Evolutionary conservation across 371 early-diverging fungal species (phyloP).

Genomic region (Coemansia sp.): DNA sequence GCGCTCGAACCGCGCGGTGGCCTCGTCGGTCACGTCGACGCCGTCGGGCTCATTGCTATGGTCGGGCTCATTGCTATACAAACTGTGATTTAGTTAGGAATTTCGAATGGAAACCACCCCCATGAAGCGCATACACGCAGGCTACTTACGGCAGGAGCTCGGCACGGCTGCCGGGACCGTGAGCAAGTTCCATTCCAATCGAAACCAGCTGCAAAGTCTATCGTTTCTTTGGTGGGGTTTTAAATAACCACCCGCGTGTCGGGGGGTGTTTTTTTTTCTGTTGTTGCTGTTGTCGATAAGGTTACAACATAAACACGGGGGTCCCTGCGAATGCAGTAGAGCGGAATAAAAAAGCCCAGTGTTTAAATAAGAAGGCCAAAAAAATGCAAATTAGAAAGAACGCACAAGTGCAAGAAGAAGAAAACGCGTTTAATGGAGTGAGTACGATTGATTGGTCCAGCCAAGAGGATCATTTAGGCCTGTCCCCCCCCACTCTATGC

Average conservation of each 20-base stretch:
- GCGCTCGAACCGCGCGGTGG: conserved; percentile 34
- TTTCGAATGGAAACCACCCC: background rate
- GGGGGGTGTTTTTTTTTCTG: no score
- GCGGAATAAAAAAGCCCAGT: no score
- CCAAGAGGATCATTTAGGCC: no score
- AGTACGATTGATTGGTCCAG: no score
- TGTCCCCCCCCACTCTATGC: no score
- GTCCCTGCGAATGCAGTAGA: conserved; percentile 12
- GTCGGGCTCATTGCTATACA: background rate
- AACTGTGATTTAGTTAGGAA: background rate
- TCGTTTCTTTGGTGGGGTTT: no score
- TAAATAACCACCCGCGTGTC: no score
- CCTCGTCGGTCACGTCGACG: conserved; percentile 35
- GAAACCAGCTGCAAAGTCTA: background rate
- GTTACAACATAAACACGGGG: no score
- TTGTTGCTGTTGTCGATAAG: no score
- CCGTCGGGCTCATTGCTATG: conserved; percentile 9
- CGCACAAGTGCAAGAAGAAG: conserved; percentile 1
- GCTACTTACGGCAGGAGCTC: conserved; percentile 24
- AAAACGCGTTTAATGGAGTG: background rate
- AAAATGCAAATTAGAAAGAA: no score
- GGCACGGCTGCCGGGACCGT: conserved; percentile 4
- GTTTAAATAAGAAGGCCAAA: no score
- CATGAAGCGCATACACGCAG: background rate
- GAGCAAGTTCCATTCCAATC: conserved; percentile 25